Evolutionary conservation across 768 basidiomycete species (phyloP).

Genomic region (Lepiota venenata): DNA sequence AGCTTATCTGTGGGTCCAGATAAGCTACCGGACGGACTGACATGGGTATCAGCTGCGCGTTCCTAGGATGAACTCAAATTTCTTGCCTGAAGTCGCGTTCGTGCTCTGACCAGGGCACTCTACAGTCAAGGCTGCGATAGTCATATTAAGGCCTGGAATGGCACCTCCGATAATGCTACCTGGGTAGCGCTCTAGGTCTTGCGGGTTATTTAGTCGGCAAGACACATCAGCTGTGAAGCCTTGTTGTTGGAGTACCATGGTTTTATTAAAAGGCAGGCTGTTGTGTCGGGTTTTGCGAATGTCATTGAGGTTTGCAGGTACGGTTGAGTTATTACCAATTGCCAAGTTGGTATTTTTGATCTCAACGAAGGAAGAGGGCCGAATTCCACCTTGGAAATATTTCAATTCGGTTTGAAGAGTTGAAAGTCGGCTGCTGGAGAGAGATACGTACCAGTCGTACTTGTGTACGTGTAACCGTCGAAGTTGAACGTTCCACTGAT

Average conservation of each 20-base stretch:
- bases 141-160: background rate
- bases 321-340: background rate
- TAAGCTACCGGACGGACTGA: background rate
- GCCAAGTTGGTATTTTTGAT: background rate
- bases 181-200: background rate
- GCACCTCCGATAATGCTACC: background rate
- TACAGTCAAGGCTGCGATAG: background rate
- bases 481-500: background rate
- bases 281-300: background rate
- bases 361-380: background rate
- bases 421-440: no score
- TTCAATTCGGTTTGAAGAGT: no score
- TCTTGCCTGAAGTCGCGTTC: no score
- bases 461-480: background rate
- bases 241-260: constrained; percentile 1
- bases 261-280: constrained; percentile 3
- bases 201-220: background rate
- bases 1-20: background rate
- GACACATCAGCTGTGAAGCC: background rate
- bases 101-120: background rate
- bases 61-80: no score
- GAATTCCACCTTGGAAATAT: background rate
- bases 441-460: background rate
- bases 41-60: background rate
- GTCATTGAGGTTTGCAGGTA: background rate